phyloP scores from a whole-genome alignment of 768 basidiomycete genomes.

The Kwoniella dendrophila region DNA sequence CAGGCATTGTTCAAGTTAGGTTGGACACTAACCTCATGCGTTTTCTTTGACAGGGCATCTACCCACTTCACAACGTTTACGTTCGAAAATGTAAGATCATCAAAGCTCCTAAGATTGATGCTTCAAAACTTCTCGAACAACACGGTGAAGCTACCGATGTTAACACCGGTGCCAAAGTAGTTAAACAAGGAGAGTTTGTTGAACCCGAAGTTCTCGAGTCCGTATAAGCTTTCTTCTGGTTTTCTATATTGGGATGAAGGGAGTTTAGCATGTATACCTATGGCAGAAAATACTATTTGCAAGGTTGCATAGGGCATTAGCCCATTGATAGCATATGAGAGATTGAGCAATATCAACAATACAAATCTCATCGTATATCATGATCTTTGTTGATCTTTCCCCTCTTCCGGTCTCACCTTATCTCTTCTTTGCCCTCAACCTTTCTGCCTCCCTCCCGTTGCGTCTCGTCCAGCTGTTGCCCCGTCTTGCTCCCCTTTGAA shows the following conservation, averaged over 20 bases:
- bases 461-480: no score
- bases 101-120: conserved; percentile 95
- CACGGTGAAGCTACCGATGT: conserved; percentile 95
- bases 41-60: conserved; percentile 70
- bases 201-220: conserved; percentile 92
- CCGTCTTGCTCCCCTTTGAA: no score
- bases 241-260: conserved; percentile 20
- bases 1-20: neutral
- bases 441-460: no score
- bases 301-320: neutral
- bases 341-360: no score
- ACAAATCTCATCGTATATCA: no score
- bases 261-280: conserved; percentile 39
- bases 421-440: no score
- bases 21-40: neutral
- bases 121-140: conserved; percentile 91
- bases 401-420: no score
- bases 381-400: no score
- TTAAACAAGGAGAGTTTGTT: conserved; percentile 81
- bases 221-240: conserved; percentile 62
- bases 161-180: conserved; percentile 83
- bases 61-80: conserved; percentile 98
- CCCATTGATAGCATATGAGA: neutral
- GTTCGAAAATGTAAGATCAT: conserved; percentile 99
- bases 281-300: conserved; percentile 14